Evolutionary conservation across 2,329 filamentous ascomycete genomes (phyloP), one percentile per base, ranked within the genome.

Genomic region (Pestalotiopsis sp.): DNA sequence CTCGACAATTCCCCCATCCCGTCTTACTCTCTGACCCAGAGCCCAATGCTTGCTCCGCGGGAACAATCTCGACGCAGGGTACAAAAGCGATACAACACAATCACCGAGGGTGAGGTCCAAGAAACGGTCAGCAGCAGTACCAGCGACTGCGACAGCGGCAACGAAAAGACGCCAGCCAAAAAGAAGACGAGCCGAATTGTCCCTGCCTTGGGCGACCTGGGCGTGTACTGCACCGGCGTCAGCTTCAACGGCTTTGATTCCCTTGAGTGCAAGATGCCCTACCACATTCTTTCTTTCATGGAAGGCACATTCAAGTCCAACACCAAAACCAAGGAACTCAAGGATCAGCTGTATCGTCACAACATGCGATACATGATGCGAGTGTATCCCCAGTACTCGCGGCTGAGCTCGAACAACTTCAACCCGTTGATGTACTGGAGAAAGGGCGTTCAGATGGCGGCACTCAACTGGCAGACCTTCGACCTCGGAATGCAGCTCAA

Each of bases 401-500:
- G 96, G 36, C 86, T 98, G 68, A 90, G 89, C 41, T 98, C 96
- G 0, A 93, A 92, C 74, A 99, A 99, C 81, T 98, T 98, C 76
- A 94, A 98, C 75, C 96, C 96, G 1, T 88, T 97, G 71, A 91
- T 92, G 71, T 97, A 96, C 78, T 99, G 96, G 96, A 91, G 95
- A 65, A 91, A 94, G 58, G 96, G 96, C 39, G 96, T 98, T 20
- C 96, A 99, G 81, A 98, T 99, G 95, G 94, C 93, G 14, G 96
- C 96, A 0, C 86, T 98, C 71, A 99, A 99, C 81, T 98, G 96
- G 95, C 96, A 99, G 81, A 98, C 95, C 0, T 98, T 97, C 76
- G 96, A 98, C 77, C 86, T 97, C 20, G 94, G 95, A 60, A 96
- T 98, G 88, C 95, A 98, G 78, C 87, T 98, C 79, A 98, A 98